Evolutionary conservation across 805 yeast genomes (phyloP), one percentile per base, ranked within the genome.

Genomic region (Candida tallmaniae): DNA sequence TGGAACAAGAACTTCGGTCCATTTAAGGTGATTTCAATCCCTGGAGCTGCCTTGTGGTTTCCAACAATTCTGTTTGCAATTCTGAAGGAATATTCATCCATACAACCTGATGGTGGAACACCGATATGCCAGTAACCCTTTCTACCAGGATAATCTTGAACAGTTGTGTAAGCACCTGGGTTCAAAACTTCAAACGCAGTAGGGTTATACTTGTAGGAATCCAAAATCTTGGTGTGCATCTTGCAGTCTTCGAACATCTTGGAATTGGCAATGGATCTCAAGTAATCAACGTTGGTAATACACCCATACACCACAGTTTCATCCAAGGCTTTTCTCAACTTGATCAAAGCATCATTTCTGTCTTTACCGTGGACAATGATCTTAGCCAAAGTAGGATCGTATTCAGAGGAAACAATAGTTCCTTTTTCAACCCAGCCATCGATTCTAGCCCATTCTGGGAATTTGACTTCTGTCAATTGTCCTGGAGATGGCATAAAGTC

Each of bases 81-180:
- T 50, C 96, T 73, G 68, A 89, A 89, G 4, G 97, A 80, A 51
- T 80, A 89, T 41, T 80, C 76, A 62, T 90, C 98, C 97, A 90
- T 93, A 40, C 97, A 96, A 29, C 98, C 98, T 26, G 96, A 86
- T 6, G 97, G 97, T 17, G 98, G 98, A 36, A 90, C 97, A 57
- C 98, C 98, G 47, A 83, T 74, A 53, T 83, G 78, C 94, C 94
- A 84, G 57, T 70, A 70, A n/a, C 87, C 82, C 35, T 70, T 69
- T 67, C 98, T 80, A 50, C 98, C 98, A 2, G 97, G 97, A 59
- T 80, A 93, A 60, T 93, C 98, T 65, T 90, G 98, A 31, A 90
- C 90, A 3, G 96, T 85, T 23, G 97, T 90, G 62, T 87, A 87
- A 27, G 96, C 90, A 41, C 75, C 75, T 3, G 70, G 62, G 28